Evolutionary conservation across 176 grass and related monocot species (phyloP).

Genomic region (Triticum timopheevii): DNA sequence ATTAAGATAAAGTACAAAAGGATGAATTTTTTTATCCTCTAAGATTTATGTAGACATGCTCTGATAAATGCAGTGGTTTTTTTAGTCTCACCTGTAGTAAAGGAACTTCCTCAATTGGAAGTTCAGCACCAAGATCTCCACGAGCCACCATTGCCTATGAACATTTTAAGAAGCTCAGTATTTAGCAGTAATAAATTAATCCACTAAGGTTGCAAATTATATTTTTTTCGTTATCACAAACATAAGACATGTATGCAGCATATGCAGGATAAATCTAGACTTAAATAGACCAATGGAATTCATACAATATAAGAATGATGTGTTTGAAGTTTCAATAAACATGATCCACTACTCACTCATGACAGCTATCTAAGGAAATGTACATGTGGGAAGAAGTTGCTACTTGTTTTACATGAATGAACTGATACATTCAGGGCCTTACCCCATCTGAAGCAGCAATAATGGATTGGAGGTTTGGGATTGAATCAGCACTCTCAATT

Average conservation of each 20-base stretch:
- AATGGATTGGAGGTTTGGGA: slow-evolving; percentile 94
- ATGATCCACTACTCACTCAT: not conserved
- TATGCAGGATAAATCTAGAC: not conserved
- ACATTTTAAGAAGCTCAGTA: slow-evolving; percentile 43
- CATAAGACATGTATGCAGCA: not conserved
- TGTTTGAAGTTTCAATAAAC: not conserved
- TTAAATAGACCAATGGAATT: slow-evolving; percentile 9
- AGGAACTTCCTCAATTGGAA: slow-evolving; percentile 97
- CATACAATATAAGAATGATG: not conserved
- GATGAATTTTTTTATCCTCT: not conserved
- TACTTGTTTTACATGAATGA: slow-evolving; percentile 23
- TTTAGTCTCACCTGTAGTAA: slow-evolving; percentile 71
- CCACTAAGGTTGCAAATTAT: not conserved
- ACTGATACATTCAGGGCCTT: slow-evolving; percentile 11
- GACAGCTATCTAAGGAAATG: not conserved
- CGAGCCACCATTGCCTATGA: slow-evolving; percentile 96
- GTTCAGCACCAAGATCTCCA: slow-evolving; percentile 98
- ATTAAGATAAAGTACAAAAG: not conserved
- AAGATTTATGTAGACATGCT: not conserved
- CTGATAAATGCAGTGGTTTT: not conserved
- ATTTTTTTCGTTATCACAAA: not conserved
- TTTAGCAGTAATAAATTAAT: slow-evolving; percentile 21
- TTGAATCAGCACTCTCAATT: slow-evolving; percentile 99
- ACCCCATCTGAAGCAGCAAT: slow-evolving; percentile 99
- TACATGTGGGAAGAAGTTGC: not conserved